Base-by-base conservation (phyloP, 2,329 filamentous ascomycete genomes). In the Paraphoma chrysanthemicola region DNA sequence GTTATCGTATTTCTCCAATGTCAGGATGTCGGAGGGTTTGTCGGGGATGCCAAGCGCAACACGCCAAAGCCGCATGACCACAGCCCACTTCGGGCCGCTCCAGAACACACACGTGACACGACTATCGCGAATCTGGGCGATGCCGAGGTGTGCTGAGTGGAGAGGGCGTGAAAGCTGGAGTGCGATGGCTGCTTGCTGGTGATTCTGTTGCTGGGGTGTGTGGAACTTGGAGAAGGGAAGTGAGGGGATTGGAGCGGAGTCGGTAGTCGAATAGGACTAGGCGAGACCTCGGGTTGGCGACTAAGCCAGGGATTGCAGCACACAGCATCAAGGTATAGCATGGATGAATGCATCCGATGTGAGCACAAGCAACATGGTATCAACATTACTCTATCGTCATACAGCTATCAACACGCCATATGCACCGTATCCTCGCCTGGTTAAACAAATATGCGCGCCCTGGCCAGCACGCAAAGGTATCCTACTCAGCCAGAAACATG, bases 1-100 rank as follows among this genome's bases (percentile, higher is more conserved):
- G 33, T 36, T 14, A 14, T 10, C 9, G 9, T 6, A 10, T 36
- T 57, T 55, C 49, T 51, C 17, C 33, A n/a, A 42, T 11, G 41
- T 16, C 17, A 30, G 44, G 53, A 45, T 18, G 48, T 50, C 58
- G 58, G 58, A 50, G 49, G 47, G 58, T 61, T 61, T 61, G 44
- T 61, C 58, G 58, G 58, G 23, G 57, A 50, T 28, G 43, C 44
- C 28, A 33, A 38, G 44, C 9, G 17, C 33, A 36, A 36, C 9
- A 10, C 33, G 14, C 33, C 10, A 10, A 10, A 36, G 33, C 14
- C 23, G 23, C 23, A 23, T 23, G 23, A 23, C 5, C 23, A 23
- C 33, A 36, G 14, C 33, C 10, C 33, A 36, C 14, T 36, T 36
- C 33, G 33, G 33, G 10, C 33, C 9, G 23, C 23, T 23, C 23